Conservation (phyloP, 2,329 filamentous ascomycete species). For the Mycogone perniciosa region DNA sequence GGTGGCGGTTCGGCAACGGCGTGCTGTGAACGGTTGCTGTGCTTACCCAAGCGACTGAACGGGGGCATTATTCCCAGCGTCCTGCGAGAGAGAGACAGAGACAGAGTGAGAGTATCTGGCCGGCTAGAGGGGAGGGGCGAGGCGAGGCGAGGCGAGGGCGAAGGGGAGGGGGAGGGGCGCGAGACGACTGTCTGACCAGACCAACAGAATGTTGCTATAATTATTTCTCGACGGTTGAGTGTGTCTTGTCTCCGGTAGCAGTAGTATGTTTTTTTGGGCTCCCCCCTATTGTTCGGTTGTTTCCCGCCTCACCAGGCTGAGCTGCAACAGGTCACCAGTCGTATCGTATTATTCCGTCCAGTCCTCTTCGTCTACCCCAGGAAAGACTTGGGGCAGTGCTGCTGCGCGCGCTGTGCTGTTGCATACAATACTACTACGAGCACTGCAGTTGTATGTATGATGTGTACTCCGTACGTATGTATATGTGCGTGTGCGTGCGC, state of each 20-base stretch:
- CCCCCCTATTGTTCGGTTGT: background rate
- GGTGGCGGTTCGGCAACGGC: conserved; percentile 40
- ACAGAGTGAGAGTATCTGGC: background rate
- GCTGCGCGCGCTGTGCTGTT: background rate
- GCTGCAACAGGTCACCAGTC: background rate
- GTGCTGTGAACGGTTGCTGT: conserved; percentile 52
- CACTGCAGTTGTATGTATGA: too few relatives aligned
- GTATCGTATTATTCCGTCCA: too few relatives aligned
- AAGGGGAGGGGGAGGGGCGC: background rate
- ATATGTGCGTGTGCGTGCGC: too few relatives aligned
- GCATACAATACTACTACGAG: background rate
- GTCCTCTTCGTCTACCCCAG: too few relatives aligned
- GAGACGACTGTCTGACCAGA: too few relatives aligned
- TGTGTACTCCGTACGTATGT: too few relatives aligned
- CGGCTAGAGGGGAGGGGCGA: background rate
- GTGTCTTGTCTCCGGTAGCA: background rate
- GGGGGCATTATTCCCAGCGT: conserved; percentile 17
- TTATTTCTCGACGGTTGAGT: background rate
- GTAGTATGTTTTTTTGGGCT: background rate
- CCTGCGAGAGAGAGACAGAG: background rate
- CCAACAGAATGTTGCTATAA: background rate
- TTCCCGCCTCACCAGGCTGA: background rate
- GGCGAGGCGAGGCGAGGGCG: background rate
- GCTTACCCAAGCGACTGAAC: conserved; percentile 50
- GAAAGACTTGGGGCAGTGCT: background rate